Percentiles rank a stretch among this genome's conserved stretches.
phyloP scores from a whole-genome alignment of 306 rosid genomes.

The Alnus rubra region DNA sequence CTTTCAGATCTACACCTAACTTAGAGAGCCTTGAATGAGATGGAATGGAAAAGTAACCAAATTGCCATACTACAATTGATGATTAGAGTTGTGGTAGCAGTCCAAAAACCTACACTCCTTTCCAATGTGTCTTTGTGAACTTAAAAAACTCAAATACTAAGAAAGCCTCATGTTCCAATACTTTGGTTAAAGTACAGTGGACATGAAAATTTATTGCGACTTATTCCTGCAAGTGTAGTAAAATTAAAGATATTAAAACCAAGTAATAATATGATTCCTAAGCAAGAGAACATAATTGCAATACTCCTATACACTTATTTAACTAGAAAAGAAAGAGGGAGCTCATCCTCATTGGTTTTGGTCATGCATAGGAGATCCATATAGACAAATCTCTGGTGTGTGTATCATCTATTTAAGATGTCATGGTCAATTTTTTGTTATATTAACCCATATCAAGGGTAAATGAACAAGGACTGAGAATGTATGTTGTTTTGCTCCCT shows the following conservation, averaged over 20 bases:
- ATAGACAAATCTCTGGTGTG: not conserved
- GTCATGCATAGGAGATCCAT: not conserved
- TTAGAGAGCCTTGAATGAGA: constrained; percentile 9
- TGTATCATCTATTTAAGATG: not conserved
- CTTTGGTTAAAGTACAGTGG: not conserved
- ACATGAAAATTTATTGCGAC: not conserved
- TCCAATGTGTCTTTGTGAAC: not conserved
- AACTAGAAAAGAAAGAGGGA: not conserved
- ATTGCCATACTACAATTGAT: not conserved
- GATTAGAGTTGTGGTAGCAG: not conserved
- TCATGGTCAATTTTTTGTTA: not conserved
- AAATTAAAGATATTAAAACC: not conserved
- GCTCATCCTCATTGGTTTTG: not conserved
- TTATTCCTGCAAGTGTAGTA: not conserved
- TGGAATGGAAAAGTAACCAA: not conserved
- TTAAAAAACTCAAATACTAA: not conserved
- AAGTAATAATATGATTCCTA: not conserved
- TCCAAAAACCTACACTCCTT: not conserved
- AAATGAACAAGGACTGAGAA: constrained; percentile 11
- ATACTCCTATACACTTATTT: not conserved
- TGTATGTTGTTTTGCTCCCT: too few relatives aligned
- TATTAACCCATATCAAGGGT: constrained; percentile 10
- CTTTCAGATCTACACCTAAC: not conserved
- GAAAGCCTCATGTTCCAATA: not conserved
- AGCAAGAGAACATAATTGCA: too few relatives aligned